Evolutionary conservation across 1,284 basidiomycete genomes (phyloP), one percentile per base, ranked within the genome.

Genomic region (Coniophora puteana): DNA sequence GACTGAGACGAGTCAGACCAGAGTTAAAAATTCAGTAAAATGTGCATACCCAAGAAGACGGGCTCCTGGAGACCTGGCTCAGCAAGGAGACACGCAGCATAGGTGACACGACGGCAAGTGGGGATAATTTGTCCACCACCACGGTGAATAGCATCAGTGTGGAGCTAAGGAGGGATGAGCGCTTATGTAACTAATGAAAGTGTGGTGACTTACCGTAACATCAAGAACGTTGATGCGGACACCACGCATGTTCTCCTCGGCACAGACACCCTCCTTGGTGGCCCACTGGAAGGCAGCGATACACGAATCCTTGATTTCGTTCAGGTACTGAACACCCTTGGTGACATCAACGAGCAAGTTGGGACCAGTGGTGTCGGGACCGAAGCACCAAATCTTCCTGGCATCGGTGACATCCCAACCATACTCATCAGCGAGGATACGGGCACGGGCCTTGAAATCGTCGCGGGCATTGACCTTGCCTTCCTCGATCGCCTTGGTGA

Each of bases 231-330:
- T 98, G 76, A 93, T 78, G 56, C 96, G 91, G 59, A 95, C 80
- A 74, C 94, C 94, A 76, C 96, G 93, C 92, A 99, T 95, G 69
- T 89, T 91, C 80, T 99, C 96, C 67, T 99, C 96, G 49, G 83
- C 83, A 61, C 88, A 85, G 53, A 93, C 93, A 79, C 96, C 96
- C 72, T 96, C 93, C 78, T 95, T 96, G 50, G 93, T 89, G 43
- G 94, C 96, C 96, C 95, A 99, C 72, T 99, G 96, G 86, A 99
- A 93, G 45, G 93, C 95, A 62, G 95, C 95, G 66, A 99, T 83
- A 66, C 93, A 97, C 55, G 95, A 99, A 71, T 99, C 96, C 80
- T 99, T 99, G 80, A 99, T 99, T 81, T 99, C 96, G 65, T 91
- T 93, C 54, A 94, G 74, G 72, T 93, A 94, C 62, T 95, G 93